Conservation (phyloP, 345 rosid genomes). For the Lepidium africanum region DNA sequence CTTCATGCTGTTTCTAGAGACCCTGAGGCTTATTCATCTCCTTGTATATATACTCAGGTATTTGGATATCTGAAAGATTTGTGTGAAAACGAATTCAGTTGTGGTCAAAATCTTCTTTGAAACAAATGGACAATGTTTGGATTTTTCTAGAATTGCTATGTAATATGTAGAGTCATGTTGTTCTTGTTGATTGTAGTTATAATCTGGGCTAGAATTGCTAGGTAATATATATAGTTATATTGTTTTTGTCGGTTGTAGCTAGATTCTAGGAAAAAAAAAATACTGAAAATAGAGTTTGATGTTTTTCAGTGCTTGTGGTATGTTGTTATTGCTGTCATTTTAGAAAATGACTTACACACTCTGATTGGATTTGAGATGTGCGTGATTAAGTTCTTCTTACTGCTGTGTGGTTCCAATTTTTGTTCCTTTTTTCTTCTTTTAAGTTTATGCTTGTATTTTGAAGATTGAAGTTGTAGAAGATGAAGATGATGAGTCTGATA, state of each 20-base stretch:
- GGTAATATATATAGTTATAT: background rate
- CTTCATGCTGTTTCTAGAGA: conserved; percentile 91
- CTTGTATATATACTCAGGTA: conserved; percentile 91
- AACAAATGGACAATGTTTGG: background rate
- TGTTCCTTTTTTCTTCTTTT: background rate
- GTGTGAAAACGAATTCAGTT: background rate
- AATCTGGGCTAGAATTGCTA: background rate
- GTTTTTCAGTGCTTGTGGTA: background rate
- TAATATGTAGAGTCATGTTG: background rate
- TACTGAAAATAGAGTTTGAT: background rate
- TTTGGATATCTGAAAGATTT: background rate
- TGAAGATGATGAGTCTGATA: conserved; percentile 55
- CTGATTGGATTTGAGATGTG: background rate
- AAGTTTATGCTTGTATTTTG: background rate
- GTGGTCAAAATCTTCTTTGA: background rate
- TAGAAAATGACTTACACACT: background rate
- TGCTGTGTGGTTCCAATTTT: background rate
- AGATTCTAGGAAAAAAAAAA: background rate
- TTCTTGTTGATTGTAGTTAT: background rate
- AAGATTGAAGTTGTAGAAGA: conserved; percentile 76
- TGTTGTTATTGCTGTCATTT: background rate
- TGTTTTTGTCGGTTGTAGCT: background rate
- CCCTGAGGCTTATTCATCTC: conserved; percentile 77
- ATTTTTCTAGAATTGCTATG: background rate
- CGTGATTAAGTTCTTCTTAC: background rate